These are phyloP conservation scores for Xylaria curta DNA, from an alignment of 495 filamentous ascomycete genomes.

Conservation along the genomic window DNA sequence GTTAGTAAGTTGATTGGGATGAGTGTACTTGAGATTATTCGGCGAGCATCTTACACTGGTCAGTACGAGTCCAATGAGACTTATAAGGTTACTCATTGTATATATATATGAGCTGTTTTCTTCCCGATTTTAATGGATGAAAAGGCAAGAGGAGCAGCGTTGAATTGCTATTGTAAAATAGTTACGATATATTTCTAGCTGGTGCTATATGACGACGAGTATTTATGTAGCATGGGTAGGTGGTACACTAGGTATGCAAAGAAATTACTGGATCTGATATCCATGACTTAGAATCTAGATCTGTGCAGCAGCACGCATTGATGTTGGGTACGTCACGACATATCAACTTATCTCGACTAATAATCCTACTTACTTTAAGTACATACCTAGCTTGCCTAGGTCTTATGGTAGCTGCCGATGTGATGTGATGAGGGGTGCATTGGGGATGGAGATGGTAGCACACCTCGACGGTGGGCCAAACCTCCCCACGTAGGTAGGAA, in stretches of 20 bases:
- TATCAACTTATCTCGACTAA: too few species aligned
- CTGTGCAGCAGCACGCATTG: neutral
- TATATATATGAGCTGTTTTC: too few species aligned
- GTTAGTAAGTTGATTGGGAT: neutral
- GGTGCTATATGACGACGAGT: neutral
- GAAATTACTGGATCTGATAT: too few species aligned
- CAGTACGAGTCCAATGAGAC: neutral
- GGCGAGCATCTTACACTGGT: neutral
- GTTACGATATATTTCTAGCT: neutral
- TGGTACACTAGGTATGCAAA: too few species aligned
- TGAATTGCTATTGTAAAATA: neutral
- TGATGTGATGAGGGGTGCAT: conserved; percentile 4
- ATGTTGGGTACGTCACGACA: neutral
- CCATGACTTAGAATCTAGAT: neutral
- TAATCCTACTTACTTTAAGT: too few species aligned
- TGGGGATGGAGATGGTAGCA: neutral
- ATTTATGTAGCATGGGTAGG: too few species aligned
- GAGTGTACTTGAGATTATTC: neutral
- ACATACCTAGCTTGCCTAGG: too few species aligned
- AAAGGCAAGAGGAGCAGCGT: neutral
- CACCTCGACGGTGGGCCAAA: neutral
- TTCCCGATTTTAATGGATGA: neutral
- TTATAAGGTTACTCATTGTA: neutral
- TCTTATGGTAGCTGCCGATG: neutral
- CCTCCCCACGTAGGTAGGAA: too few species aligned